A percentile compares a stretch with the other conserved stretches of the same genome.
Conservation (phyloP, 2,329 filamentous ascomycete species). For the Fusarium sp. region DNA sequence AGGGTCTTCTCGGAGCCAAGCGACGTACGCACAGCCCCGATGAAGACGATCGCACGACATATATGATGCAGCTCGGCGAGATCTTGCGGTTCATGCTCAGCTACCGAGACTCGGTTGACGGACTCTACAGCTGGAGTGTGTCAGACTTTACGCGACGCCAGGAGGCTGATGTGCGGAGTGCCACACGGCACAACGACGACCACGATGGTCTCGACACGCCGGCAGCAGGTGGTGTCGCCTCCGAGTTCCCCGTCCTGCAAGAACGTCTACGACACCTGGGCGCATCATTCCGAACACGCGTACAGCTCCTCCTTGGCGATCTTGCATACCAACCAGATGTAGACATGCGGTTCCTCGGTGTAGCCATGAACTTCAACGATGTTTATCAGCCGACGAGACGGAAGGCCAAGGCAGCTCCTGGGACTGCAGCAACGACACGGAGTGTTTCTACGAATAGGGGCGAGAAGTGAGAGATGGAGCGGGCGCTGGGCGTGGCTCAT, state of each 20-base stretch:
- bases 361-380: constrained; percentile 99
- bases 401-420: constrained; percentile 59
- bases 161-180: constrained; percentile 80
- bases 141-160: constrained; percentile 94
- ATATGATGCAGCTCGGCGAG: constrained; percentile 91
- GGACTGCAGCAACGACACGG: constrained; percentile 37
- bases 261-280: constrained; percentile 78
- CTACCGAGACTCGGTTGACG: constrained; percentile 93
- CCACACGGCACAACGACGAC: constrained; percentile 58
- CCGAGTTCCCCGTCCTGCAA: constrained; percentile 78
- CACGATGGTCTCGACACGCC: constrained; percentile 32
- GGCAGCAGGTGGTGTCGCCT: constrained; percentile 65
- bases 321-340: constrained; percentile 92
- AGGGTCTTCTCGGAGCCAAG: constrained; percentile 86
- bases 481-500: constrained; percentile 10
- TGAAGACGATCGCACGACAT: constrained; percentile 77
- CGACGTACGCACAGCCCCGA: constrained; percentile 57
- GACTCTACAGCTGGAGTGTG: constrained; percentile 93
- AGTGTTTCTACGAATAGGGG: constrained; percentile 40
- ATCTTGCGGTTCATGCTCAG: constrained; percentile 92
- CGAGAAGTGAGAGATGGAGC: constrained; percentile 28
- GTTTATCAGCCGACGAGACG: constrained; percentile 84
- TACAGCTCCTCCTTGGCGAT: constrained; percentile 88
- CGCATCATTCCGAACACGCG: constrained; percentile 77
- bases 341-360: constrained; percentile 94